These are phyloP conservation scores for Voacanga thouarsii DNA, from an alignment of 257 asterid species.

Conservation along the genomic window DNA sequence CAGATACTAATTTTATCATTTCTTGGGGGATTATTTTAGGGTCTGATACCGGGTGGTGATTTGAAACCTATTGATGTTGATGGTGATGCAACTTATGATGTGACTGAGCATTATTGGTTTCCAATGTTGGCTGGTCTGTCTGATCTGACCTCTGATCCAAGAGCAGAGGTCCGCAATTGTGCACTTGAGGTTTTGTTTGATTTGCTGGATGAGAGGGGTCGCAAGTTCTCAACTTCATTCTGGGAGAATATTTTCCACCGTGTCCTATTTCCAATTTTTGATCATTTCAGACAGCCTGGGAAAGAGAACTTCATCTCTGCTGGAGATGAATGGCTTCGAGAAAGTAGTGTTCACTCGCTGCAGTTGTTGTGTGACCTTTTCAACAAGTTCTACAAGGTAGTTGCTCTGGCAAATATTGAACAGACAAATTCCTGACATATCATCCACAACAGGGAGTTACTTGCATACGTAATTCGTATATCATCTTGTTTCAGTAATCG, in stretches of 20 bases:
- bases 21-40: constrained; percentile 43
- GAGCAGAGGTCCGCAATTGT: constrained; percentile 91
- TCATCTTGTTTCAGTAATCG: background rate
- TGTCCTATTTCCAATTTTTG: constrained; percentile 94
- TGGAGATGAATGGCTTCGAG: constrained; percentile 78
- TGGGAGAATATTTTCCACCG: constrained; percentile 95
- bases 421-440: background rate
- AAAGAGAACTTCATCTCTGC: constrained; percentile 53
- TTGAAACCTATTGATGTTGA: constrained; percentile 65
- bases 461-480: background rate
- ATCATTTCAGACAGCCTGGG: constrained; percentile 89
- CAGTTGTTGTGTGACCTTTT: constrained; percentile 95
- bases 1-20: background rate
- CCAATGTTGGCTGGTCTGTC: constrained; percentile 99
- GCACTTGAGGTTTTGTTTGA: constrained; percentile 99
- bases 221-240: constrained; percentile 87
- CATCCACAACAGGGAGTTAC: background rate
- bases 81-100: constrained; percentile 66
- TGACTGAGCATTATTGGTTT: constrained; percentile 98
- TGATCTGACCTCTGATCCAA: constrained; percentile 93
- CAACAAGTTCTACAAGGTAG: constrained; percentile 97
- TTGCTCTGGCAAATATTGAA: background rate
- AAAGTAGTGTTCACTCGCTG: constrained; percentile 89
- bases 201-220: constrained; percentile 94
- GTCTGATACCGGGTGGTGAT: constrained; percentile 95